phyloP scores from a whole-genome alignment of 2,329 filamentous ascomycete genomes.

The Aurifilum marmelostoma region DNA sequence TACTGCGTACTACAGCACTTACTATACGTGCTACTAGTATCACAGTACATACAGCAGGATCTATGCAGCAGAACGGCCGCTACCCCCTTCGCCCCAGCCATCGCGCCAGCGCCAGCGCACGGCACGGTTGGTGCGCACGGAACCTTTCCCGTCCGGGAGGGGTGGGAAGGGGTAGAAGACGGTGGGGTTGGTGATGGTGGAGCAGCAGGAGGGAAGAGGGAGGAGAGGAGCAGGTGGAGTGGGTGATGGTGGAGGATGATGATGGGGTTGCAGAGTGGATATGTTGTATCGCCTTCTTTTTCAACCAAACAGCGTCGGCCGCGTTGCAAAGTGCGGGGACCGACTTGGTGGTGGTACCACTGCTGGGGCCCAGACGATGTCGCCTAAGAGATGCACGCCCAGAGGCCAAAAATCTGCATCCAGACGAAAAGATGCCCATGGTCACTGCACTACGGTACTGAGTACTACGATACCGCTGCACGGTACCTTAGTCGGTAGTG shows the following conservation, averaged over 20 bases:
- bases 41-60: not conserved
- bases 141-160: constrained; percentile 3
- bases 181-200: not conserved
- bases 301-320: constrained; percentile 26
- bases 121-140: constrained; percentile 24
- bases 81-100: not conserved
- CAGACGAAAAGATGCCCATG: not conserved
- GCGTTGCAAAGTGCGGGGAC: constrained; percentile 22
- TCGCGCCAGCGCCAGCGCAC: constrained; percentile 20
- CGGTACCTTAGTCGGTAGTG: not conserved
- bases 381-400: constrained; percentile 2
- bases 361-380: constrained; percentile 19
- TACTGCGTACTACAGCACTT: too few relatives aligned
- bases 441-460: constrained; percentile 1
- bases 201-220: not conserved
- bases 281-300: constrained; percentile 2
- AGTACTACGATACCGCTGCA: not conserved
- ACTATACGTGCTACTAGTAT: too few relatives aligned
- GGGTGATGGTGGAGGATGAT: not conserved
- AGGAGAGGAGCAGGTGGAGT: not conserved
- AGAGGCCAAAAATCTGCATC: not conserved
- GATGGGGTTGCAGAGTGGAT: not conserved
- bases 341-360: not conserved
- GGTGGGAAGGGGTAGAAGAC: constrained; percentile 1
- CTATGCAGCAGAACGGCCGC: not conserved